Evolutionary conservation across 768 basidiomycete genomes (phyloP).

Genomic region (Russula lepida): DNA sequence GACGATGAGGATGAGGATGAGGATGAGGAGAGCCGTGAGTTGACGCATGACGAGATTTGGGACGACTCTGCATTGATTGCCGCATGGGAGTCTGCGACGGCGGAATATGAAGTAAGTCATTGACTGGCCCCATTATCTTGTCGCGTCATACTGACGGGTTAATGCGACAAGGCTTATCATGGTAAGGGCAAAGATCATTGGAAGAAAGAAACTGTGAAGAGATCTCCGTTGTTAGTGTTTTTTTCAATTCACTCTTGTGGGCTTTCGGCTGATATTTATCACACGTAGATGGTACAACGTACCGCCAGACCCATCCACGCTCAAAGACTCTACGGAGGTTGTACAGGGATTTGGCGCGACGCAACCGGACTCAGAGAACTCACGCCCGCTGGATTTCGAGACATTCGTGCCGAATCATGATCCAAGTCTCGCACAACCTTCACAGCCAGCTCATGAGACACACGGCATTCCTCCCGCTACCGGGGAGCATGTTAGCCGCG

Average conservation of each 20-base stretch:
- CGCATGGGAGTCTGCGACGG: constrained; percentile 78
- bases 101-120: constrained; percentile 61
- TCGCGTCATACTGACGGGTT: not conserved
- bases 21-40: constrained; percentile 49
- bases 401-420: constrained; percentile 66
- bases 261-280: constrained; percentile 5
- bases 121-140: not conserved
- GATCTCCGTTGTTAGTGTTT: constrained; percentile 58
- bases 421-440: constrained; percentile 39
- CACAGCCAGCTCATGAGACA: constrained; percentile 17
- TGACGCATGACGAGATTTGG: constrained; percentile 74
- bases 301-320: constrained; percentile 31
- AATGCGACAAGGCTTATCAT: constrained; percentile 43
- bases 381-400: constrained; percentile 57
- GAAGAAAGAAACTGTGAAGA: constrained; percentile 63
- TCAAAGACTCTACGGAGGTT: constrained; percentile 13
- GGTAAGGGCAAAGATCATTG: constrained; percentile 63
- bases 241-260: not conserved
- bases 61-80: constrained; percentile 77
- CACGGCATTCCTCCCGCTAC: constrained; percentile 23
- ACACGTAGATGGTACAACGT: constrained; percentile 67
- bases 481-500: constrained; percentile 43
- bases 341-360: not conserved
- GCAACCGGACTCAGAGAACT: constrained; percentile 35
- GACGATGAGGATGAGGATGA: constrained; percentile 46